Evolutionary conservation across 2,329 filamentous ascomycete genomes (phyloP).

Genomic region (Arachnomyces sp.): DNA sequence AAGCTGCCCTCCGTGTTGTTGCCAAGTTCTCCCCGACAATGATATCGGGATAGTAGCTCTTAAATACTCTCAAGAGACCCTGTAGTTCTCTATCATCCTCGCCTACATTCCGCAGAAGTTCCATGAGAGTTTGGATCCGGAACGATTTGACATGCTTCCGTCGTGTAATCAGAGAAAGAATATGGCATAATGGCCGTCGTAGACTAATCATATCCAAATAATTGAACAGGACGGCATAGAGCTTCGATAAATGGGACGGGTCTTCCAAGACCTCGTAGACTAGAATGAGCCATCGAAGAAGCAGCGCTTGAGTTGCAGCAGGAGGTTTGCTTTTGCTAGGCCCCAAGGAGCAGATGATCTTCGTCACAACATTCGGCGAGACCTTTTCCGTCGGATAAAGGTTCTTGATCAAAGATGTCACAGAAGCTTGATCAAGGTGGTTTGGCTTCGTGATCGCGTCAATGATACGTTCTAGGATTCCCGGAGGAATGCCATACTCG

Average conservation of each 20-base stretch:
- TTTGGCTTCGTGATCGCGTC: constrained; percentile 59
- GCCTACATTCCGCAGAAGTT: constrained; percentile 40
- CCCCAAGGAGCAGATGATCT: constrained; percentile 65
- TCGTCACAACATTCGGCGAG: constrained; percentile 53
- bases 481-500: constrained; percentile 58
- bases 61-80: constrained; percentile 72
- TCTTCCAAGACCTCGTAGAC: constrained; percentile 65
- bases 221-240: constrained; percentile 73
- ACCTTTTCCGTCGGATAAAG: constrained; percentile 66
- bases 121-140: constrained; percentile 65
- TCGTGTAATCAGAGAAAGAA: constrained; percentile 70
- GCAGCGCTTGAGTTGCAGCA: constrained; percentile 59
- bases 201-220: constrained; percentile 73
- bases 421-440: constrained; percentile 67
- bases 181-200: constrained; percentile 62
- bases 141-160: constrained; percentile 78
- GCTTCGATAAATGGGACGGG: constrained; percentile 54
- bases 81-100: constrained; percentile 68
- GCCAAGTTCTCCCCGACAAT: constrained; percentile 63
- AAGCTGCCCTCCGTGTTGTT: constrained; percentile 24
- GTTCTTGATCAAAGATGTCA: constrained; percentile 61
- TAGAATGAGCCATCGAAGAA: constrained; percentile 73
- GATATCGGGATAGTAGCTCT: constrained; percentile 85
- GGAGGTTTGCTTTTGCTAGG: constrained; percentile 70
- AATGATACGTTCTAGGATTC: constrained; percentile 56